A percentile compares a stretch with the other conserved stretches of the same genome.
These are phyloP conservation scores for Pilaira anomala DNA, from an alignment of 192 early-diverging fungal genomes.

Conservation along the genomic window DNA sequence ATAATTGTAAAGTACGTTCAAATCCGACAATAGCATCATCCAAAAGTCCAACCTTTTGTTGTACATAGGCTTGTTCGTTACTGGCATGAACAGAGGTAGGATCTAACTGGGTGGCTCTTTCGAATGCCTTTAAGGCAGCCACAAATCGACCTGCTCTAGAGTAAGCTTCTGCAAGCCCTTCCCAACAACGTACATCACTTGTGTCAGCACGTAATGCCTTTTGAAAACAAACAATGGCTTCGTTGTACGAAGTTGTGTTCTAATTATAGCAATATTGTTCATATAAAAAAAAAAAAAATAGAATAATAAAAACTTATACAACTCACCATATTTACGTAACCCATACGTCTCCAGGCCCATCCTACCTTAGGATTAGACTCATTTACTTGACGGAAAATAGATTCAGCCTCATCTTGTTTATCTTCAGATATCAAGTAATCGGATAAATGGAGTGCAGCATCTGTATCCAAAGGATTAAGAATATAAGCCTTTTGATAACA, in stretches of 20 bases:
- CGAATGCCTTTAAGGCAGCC: conserved; percentile 76
- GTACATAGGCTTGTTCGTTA: conserved; percentile 48
- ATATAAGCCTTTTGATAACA: conserved; percentile 82
- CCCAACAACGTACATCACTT: conserved; percentile 63
- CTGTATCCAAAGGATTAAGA: conserved; percentile 62
- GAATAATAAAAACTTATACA: too few relatives aligned
- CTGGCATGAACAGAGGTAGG: conserved; percentile 42
- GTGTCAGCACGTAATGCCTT: conserved; percentile 72
- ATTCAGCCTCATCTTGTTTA: conserved; percentile 44
- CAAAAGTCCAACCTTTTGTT: conserved; percentile 51
- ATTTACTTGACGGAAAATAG: conserved; percentile 44
- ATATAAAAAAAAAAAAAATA: not conserved
- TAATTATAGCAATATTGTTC: not conserved
- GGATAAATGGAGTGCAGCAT: conserved; percentile 63
- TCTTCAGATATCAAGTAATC: conserved; percentile 57
- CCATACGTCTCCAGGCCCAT: conserved; percentile 82
- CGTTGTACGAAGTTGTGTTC: conserved; percentile 41
- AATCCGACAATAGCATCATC: conserved; percentile 53
- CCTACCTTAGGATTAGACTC: conserved; percentile 43
- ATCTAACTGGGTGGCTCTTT: conserved; percentile 64
- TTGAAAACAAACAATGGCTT: conserved; percentile 74
- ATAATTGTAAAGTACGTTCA: conserved; percentile 29
- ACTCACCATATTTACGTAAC: conserved; percentile 62
- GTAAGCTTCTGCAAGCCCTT: conserved; percentile 78
- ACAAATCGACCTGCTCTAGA: conserved; percentile 65